These are phyloP conservation scores for Trypanosoma avium DNA, from an alignment of 208 protist genomes.

Conservation along the genomic window DNA sequence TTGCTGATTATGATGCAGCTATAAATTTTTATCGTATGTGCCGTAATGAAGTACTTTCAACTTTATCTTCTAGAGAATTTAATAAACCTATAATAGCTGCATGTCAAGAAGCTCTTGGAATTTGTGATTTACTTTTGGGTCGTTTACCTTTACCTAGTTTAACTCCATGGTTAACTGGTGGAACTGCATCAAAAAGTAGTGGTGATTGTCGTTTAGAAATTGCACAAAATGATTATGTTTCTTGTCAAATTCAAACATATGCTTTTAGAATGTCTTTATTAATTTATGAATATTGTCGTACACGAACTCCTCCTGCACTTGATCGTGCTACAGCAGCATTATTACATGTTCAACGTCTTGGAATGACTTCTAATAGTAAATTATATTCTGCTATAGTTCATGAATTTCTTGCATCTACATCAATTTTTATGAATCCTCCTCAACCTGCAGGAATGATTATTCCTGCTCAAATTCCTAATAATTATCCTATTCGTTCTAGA, in stretches of 20 bases:
- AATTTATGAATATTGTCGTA: constrained; percentile 69
- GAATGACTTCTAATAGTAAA: constrained; percentile 33
- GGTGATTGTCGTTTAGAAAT: constrained; percentile 66
- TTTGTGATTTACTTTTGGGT: constrained; percentile 54
- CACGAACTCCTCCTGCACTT: constrained; percentile 49
- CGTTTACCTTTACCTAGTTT: constrained; percentile 47
- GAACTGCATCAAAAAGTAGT: constrained; percentile 33
- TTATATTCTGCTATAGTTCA: constrained; percentile 49
- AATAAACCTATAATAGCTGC: constrained; percentile 71
- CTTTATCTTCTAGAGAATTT: constrained; percentile 53
- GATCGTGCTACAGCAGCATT: constrained; percentile 45
- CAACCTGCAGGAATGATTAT: constrained; percentile 41
- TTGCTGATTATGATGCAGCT: constrained; percentile 69
- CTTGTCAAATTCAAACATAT: constrained; percentile 34
- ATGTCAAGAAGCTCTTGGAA: constrained; percentile 70
- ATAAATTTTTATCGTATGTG: constrained; percentile 71
- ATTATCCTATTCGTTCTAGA: constrained; percentile 43
- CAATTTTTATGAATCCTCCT: constrained; percentile 69
- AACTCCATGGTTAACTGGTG: constrained; percentile 51
- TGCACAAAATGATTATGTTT: constrained; percentile 67
- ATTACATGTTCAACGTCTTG: constrained; percentile 46
- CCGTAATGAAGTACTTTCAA: constrained; percentile 67
- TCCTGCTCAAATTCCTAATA: constrained; percentile 37
- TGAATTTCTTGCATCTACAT: constrained; percentile 57
- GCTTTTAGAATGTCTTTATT: constrained; percentile 61